Conservation (phyloP, 805 yeast genomes). For the Hanseniaspora meyeri region DNA sequence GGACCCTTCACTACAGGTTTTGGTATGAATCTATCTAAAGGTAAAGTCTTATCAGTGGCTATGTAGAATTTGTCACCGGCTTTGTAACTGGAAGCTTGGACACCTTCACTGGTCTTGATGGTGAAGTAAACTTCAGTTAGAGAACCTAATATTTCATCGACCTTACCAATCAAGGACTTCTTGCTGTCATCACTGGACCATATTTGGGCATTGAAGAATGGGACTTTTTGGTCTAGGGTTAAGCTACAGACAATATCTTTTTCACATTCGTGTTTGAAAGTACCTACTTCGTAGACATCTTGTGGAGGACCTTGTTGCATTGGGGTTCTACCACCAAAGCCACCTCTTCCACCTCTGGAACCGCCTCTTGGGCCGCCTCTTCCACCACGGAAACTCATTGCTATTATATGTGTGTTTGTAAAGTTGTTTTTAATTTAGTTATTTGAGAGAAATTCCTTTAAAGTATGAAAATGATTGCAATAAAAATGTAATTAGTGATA, state of each 20-base stretch:
- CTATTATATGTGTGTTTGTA: conserved; percentile 3
- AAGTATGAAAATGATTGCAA: not conserved
- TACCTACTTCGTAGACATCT: conserved; percentile 85
- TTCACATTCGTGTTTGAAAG: conserved; percentile 83
- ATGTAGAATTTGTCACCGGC: conserved; percentile 93
- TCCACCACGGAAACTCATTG: conserved; percentile 33
- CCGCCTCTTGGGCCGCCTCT: conserved; percentile 36
- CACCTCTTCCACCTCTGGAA: conserved; percentile 36
- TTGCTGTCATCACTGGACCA: conserved; percentile 60
- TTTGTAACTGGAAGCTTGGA: conserved; percentile 84
- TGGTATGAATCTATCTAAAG: conserved; percentile 92
- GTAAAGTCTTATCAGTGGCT: conserved; percentile 88
- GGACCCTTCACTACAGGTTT: conserved; percentile 85
- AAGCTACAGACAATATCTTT: conserved; percentile 88
- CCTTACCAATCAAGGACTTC: conserved; percentile 90
- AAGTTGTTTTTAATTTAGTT: not conserved
- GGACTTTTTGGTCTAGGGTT: conserved; percentile 84
- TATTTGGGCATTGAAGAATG: conserved; percentile 97
- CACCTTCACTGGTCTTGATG: conserved; percentile 91
- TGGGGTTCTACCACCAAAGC: conserved; percentile 59
- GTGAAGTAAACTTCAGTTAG: conserved; percentile 96
- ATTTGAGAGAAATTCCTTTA: conserved; percentile 6
- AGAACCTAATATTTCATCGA: conserved; percentile 96
- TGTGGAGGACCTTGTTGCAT: conserved; percentile 94
- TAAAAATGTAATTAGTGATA: not conserved